phyloP scores from a whole-genome alignment of 1,284 basidiomycete genomes.

The Moesziomyces sp. region DNA sequence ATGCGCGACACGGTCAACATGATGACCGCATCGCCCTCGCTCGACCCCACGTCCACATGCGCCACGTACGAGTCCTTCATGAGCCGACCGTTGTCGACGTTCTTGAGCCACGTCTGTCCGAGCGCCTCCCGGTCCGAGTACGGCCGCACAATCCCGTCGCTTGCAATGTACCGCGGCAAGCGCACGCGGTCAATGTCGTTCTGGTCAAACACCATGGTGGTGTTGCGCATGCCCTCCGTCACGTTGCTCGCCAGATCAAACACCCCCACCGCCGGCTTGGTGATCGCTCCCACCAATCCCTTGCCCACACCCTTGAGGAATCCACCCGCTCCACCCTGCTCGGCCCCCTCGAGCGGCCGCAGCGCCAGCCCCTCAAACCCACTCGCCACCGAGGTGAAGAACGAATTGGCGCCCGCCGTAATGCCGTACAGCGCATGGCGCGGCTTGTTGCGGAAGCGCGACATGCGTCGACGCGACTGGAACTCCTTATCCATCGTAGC shows the following conservation, averaged over 20 bases:
- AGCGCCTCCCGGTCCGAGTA: constrained; percentile 89
- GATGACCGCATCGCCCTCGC: constrained; percentile 56
- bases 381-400: constrained; percentile 92
- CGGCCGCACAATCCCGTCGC: constrained; percentile 61
- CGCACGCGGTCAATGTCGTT: constrained; percentile 88
- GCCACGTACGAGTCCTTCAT: constrained; percentile 89
- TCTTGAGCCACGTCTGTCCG: constrained; percentile 95
- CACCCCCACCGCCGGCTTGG: constrained; percentile 95
- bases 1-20: constrained; percentile 64
- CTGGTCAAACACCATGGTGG: constrained; percentile 96
- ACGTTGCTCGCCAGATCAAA: constrained; percentile 96
- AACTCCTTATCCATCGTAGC: constrained; percentile 97
- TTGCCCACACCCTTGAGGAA: constrained; percentile 99
- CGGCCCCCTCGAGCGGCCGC: constrained; percentile 96
- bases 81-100: constrained; percentile 86
- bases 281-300: constrained; percentile 91
- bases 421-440: constrained; percentile 95
- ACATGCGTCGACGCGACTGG: constrained; percentile 87
- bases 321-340: constrained; percentile 89
- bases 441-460: constrained; percentile 90
- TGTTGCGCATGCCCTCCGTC: constrained; percentile 92
- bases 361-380: constrained; percentile 96
- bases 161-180: constrained; percentile 85
- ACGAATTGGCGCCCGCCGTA: constrained; percentile 89
- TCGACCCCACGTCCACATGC: constrained; percentile 75